Base-by-base conservation (phyloP, 352 stramenopile species). In the Phytophthora sojae region DNA sequence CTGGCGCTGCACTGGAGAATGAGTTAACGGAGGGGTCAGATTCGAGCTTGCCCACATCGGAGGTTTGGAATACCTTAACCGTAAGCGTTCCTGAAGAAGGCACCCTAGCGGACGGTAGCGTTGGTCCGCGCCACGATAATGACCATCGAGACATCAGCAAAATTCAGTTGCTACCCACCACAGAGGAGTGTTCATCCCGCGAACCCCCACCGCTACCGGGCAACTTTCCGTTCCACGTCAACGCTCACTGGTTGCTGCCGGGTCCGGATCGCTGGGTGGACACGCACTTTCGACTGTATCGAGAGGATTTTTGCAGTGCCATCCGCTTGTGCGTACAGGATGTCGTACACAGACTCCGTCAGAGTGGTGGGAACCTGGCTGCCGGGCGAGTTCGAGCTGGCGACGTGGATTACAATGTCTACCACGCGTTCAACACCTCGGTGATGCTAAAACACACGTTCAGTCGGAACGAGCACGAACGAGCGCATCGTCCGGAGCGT, bases 221-320 rank as follows among this genome's bases (percentile, higher is more conserved):
- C 1, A 83, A 83, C 17, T 81, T 74, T 50, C 62, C 66, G 32
- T 82, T 81, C 51, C 75, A 80, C 35, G 61, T 59, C 6, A 79
- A 78, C 59, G 78, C 72, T 15, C 75, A 85, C 59, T 82, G 76
- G 76, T 60, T 85, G 60, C 72, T 66, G 3, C 69, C 75, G 14
- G 73, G 76, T 56, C 76, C 76, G 19, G 75, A 81, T 23, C 75
- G 75, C 9, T 83, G 73, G 75, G 60, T 85, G 6, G 78, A 85
- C 50, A 82, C 75, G 3, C 78, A 85, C 49, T 85, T 85, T 64
- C 75, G 78, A 21, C 57, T 85, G 14, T 81, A 80, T 61, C 68
- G 75, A 32, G 78, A 85, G 69, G 78, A 85, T 37, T 71, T 83
- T 39, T 81, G 68, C 42, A 37, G 64, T 4, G 77, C 64, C 1